These are phyloP conservation scores for Phytophthora rubi DNA, from an alignment of 352 stramenopile genomes.

Conservation along the genomic window DNA sequence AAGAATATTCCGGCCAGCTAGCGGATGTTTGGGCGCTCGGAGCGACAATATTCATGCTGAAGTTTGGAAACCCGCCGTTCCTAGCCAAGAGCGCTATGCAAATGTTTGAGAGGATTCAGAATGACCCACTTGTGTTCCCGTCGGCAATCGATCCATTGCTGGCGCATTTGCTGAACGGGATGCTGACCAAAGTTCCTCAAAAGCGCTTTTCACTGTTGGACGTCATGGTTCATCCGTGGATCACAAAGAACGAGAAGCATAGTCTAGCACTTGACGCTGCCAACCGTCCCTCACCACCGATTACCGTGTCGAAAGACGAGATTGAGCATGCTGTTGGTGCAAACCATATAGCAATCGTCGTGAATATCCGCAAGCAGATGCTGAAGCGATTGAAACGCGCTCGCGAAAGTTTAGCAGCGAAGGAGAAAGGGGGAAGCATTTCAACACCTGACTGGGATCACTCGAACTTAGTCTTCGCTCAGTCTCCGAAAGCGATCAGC, in stretches of 20 bases:
- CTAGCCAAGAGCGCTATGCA: constrained; percentile 87
- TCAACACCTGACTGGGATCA: constrained; percentile 21
- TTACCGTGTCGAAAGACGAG: constrained; percentile 81
- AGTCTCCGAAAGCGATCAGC: constrained; percentile 24
- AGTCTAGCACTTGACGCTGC: constrained; percentile 23
- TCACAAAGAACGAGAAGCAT: constrained; percentile 71
- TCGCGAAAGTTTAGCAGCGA: constrained; percentile 33
- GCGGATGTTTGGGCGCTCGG: constrained; percentile 93
- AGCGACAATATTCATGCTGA: constrained; percentile 90
- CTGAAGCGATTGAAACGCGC: constrained; percentile 61
- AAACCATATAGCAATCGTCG: constrained; percentile 63
- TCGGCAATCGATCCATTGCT: constrained; percentile 56
- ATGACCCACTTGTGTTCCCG: constrained; percentile 74
- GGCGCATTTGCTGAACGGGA: constrained; percentile 62
- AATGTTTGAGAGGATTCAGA: constrained; percentile 91
- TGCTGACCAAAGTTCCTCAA: constrained; percentile 68
- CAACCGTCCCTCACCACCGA: constrained; percentile 41
- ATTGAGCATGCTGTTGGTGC: constrained; percentile 70
- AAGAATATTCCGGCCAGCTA: constrained; percentile 86
- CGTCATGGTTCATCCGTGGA: constrained; percentile 80
- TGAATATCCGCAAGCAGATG: constrained; percentile 79
- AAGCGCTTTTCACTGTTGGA: constrained; percentile 68
- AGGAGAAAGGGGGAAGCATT: neutral
- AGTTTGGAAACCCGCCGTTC: constrained; percentile 90
- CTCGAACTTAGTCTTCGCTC: constrained; percentile 13